phyloP scores from a whole-genome alignment of 805 yeast genomes.

The Danielia reshetovae region DNA sequence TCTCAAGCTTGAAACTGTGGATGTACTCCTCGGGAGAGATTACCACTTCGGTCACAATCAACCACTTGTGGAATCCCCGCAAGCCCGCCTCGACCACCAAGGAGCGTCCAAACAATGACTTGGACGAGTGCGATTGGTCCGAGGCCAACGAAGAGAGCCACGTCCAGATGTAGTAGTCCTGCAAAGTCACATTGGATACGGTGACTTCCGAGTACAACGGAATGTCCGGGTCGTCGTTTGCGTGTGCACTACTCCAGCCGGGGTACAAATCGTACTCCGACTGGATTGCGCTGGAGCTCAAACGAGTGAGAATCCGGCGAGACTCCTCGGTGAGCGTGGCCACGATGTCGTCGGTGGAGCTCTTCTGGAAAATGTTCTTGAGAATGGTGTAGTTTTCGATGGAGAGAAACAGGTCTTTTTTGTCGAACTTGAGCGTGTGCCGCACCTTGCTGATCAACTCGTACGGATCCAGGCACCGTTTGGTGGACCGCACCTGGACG shows the following conservation, averaged over 20 bases:
- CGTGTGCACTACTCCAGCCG: conserved; percentile 27
- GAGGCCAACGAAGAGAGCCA: conserved; percentile 77
- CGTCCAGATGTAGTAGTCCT: conserved; percentile 88
- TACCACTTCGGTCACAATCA: conserved; percentile 66
- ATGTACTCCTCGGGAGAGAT: conserved; percentile 36
- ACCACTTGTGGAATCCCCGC: conserved; percentile 77
- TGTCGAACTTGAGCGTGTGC: conserved; percentile 60
- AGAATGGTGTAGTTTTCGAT: conserved; percentile 75
- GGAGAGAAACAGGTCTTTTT: conserved; percentile 64
- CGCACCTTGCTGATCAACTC: conserved; percentile 53
- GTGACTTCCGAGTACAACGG: conserved; percentile 36
- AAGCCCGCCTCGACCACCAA: conserved; percentile 77
- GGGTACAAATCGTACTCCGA: conserved; percentile 37
- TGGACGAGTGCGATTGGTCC: conserved; percentile 64
- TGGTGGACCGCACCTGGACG: conserved; percentile 54
- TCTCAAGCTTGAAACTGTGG: conserved; percentile 16
- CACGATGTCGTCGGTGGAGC: conserved; percentile 50
- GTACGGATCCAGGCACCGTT: conserved; percentile 43
- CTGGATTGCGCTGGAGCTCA: conserved; percentile 32
- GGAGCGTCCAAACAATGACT: conserved; percentile 74
- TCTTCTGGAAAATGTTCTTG: conserved; percentile 63
- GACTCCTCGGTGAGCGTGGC: conserved; percentile 72
- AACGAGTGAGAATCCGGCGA: conserved; percentile 46
- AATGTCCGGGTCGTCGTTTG: conserved; percentile 18
- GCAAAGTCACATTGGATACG: conserved; percentile 63